Percentiles rank a stretch among this genome's conserved stretches.
phyloP scores from a whole-genome alignment of 306 rosid species.

The Argentina anserina region DNA sequence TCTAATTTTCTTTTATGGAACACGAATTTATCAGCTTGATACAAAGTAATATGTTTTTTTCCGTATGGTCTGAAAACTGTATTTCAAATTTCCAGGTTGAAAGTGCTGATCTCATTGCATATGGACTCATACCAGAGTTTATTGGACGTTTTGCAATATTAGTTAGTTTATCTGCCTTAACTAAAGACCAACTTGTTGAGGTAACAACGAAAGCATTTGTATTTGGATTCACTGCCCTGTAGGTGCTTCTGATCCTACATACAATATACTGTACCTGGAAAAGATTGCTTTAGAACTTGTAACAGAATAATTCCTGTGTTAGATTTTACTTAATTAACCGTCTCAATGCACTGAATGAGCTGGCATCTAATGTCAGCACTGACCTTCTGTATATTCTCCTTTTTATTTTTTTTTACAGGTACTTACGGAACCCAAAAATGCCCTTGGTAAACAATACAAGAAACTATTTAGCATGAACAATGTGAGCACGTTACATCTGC shows the following conservation, averaged over 20 bases:
- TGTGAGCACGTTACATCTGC: conserved; percentile 43
- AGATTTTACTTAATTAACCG: not conserved
- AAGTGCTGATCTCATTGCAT: conserved; percentile 93
- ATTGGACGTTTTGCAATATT: conserved; percentile 93
- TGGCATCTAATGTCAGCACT: not conserved
- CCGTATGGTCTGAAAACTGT: conserved; percentile 17
- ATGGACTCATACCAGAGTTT: conserved; percentile 98
- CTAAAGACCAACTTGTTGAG: conserved; percentile 91
- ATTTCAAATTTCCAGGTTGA: conserved; percentile 63
- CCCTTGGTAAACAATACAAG: conserved; percentile 94
- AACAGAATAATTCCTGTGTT: not conserved
- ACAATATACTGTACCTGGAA: not conserved
- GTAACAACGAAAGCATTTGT: conserved; percentile 34
- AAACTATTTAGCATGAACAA: conserved; percentile 82
- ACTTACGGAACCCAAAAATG: conserved; percentile 86
- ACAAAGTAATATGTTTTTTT: not conserved
- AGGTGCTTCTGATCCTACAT: not conserved
- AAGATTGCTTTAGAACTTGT: not conserved
- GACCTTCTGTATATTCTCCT: not conserved
- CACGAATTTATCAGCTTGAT: not conserved
- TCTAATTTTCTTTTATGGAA: not conserved
- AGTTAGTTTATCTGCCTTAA: conserved; percentile 83
- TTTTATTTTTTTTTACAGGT: conserved; percentile 48
- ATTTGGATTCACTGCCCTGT: not conserved
- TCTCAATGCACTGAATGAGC: not conserved